Base-by-base conservation (phyloP, 805 yeast species). In the Candida ovalis region DNA sequence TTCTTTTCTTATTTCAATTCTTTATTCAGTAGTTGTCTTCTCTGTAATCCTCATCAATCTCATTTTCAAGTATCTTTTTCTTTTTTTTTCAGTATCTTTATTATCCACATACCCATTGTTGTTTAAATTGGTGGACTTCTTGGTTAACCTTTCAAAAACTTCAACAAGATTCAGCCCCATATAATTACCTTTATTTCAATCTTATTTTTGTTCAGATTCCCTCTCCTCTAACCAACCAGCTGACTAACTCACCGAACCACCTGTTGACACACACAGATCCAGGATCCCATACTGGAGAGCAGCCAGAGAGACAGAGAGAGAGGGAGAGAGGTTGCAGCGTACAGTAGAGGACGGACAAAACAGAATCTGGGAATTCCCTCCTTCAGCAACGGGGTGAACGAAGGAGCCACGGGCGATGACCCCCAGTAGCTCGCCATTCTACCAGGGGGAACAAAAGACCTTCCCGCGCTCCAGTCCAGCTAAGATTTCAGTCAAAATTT, bases 91-190 rank as follows among this genome's bases (percentile, higher is more conserved):
- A 4, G 21, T 35, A n/a, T 43, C 5, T 24, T 25, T n/a, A n/a
- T 17, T 33, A 8, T 37, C 18, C 33, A 46, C 50, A 40, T 47
- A 47, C 48, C 51, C 50, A 46, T 50, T 47, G 50, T 47, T 37
- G 38, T 42, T 42, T 46, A 44, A 43, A 36, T 44, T 45, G 49
- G 50, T 45, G 45, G 45, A 49, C 47, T 47, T n/a, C 44, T 50
- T 51, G 49, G 54, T 46, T 49, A 45, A 36, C 45, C 40, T 40
- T 40, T 42, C 22, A 24, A 25, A 37, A 25, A 32, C 4, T 21
- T 15, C 38, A 15, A 5, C 15, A 18, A 18, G 21, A 19, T 17
- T 3, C 8, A 28, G 3, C 27, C 9, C 38, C 19, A 19, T 8
- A 28, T 17, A 19, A 25, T 4, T 12, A 18, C 18, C 13, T 13